Conservation (phyloP, 176 grass and related monocot species). For the Tillandsia fasciculata region DNA sequence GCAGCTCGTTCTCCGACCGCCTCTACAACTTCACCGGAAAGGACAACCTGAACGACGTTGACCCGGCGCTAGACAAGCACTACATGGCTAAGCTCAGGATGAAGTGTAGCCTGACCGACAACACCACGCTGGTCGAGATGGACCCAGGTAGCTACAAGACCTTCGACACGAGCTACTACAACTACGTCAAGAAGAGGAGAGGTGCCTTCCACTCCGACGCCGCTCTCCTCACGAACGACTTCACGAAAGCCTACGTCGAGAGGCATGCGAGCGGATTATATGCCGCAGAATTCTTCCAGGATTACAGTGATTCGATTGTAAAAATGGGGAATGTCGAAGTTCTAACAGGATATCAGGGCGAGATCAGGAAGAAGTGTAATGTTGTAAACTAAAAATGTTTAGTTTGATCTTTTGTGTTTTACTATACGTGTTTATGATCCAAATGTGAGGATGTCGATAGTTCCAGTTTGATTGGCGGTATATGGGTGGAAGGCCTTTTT, state of each 20-base stretch:
- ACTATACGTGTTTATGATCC: too few relatives aligned
- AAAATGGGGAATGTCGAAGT: constrained; percentile 47
- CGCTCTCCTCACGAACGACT: constrained; percentile 41
- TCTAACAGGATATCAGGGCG: constrained; percentile 45
- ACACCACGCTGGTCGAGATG: constrained; percentile 72
- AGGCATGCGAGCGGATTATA: constrained; percentile 32
- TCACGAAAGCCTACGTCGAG: constrained; percentile 54
- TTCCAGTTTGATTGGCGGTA: too few relatives aligned
- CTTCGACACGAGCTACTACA: constrained; percentile 64
- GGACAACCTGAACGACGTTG: constrained; percentile 13
- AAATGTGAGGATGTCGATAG: too few relatives aligned
- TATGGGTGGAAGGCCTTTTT: too few relatives aligned
- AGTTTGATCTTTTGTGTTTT: too few relatives aligned
- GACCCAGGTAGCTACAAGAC: constrained; percentile 76
- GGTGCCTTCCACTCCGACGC: constrained; percentile 80
- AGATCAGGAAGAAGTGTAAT: constrained; percentile 65
- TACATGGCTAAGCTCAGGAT: constrained; percentile 15
- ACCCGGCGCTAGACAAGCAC: constrained; percentile 6
- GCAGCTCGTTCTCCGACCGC: constrained; percentile 43
- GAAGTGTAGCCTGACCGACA: constrained; percentile 46
- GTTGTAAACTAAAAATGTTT: constrained; percentile 28
- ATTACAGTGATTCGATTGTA: constrained; percentile 56
- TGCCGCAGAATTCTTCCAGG: constrained; percentile 49
- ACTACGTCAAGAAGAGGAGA: constrained; percentile 39
- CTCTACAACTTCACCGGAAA: constrained; percentile 82